Conservation (phyloP, 306 rosid genomes). For the Prunus kanzakura region DNA sequence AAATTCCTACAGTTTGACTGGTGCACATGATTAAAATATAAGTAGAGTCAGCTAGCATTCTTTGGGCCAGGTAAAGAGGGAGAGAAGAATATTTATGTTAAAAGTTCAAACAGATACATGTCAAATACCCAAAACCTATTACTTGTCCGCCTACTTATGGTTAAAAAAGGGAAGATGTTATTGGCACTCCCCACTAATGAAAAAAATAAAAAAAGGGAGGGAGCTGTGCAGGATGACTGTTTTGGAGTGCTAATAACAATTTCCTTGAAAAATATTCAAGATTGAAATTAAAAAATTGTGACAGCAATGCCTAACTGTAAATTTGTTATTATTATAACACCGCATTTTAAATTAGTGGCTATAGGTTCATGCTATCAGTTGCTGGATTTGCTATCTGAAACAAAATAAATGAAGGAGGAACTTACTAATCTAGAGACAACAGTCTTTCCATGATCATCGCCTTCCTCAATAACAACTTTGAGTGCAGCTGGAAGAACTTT, state of each 20-base stretch:
- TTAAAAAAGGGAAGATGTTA: background rate
- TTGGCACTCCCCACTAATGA: too few relatives aligned
- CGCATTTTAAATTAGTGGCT: background rate
- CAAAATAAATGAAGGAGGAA: background rate
- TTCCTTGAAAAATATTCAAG: background rate
- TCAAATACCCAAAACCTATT: background rate
- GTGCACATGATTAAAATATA: background rate
- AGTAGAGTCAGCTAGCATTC: background rate
- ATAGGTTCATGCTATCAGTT: background rate
- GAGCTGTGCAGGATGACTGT: too few relatives aligned
- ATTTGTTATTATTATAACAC: background rate
- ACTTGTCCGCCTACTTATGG: background rate
- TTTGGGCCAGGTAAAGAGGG: background rate
- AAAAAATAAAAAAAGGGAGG: too few relatives aligned
- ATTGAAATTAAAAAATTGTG: too few relatives aligned
- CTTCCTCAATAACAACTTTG: conserved; percentile 55
- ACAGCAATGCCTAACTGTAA: background rate
- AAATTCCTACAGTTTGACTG: background rate
- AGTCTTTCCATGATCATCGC: conserved; percentile 55
- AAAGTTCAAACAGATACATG: background rate
- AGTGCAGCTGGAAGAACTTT: conserved; percentile 81
- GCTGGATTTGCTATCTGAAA: background rate
- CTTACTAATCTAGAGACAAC: conserved; percentile 74
- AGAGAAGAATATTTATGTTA: background rate
- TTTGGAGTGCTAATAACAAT: too few relatives aligned